These are phyloP conservation scores for Yarrowia sp. DNA, from an alignment of 805 yeast species.

Conservation along the genomic window DNA sequence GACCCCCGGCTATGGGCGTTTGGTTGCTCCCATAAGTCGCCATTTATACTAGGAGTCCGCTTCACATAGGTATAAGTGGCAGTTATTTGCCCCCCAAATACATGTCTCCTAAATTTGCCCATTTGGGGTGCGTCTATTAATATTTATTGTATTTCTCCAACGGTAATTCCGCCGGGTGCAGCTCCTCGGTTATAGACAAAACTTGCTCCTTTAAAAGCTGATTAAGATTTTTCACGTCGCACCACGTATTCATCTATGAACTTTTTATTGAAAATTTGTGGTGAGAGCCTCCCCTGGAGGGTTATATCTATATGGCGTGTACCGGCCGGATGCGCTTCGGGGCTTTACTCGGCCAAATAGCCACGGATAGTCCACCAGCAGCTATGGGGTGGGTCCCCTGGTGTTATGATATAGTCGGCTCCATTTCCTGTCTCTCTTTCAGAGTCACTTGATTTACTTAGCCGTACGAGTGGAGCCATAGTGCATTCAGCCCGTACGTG, in stretches of 20 bases:
- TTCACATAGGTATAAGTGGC: background rate
- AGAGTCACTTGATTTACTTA: no score
- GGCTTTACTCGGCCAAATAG: background rate
- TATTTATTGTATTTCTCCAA: background rate
- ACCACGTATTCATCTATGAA: background rate
- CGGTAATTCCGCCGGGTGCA: no score
- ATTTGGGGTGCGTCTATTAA: background rate
- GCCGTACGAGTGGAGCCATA: no score
- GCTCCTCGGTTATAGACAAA: background rate
- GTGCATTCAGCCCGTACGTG: no score
- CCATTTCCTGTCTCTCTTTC: no score
- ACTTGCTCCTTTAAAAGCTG: background rate
- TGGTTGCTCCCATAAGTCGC: background rate
- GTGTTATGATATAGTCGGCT: background rate
- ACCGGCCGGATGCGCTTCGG: background rate
- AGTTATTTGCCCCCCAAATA: background rate
- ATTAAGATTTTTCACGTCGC: background rate
- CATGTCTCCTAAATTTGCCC: background rate
- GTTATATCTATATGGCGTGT: background rate
- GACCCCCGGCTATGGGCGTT: background rate
- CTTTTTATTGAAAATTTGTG: background rate
- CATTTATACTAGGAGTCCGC: background rate
- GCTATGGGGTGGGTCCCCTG: constrained; percentile 7
- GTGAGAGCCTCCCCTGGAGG: background rate
- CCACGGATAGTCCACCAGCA: background rate